Evolutionary conservation across 2,329 filamentous ascomycete species (phyloP).

Genomic region (Cladosporium oxysporum): DNA sequence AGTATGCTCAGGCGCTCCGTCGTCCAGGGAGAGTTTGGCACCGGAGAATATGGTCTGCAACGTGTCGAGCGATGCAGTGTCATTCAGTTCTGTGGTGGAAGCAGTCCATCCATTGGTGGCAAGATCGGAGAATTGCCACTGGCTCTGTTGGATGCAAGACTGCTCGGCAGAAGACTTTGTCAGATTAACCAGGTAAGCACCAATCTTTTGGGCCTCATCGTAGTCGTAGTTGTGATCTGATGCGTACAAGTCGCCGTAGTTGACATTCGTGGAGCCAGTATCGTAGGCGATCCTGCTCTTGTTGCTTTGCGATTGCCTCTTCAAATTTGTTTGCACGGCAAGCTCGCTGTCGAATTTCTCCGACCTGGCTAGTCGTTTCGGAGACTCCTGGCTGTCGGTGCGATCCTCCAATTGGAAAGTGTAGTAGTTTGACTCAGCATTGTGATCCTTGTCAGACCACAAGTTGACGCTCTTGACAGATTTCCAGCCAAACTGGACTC

Average conservation of each 20-base stretch:
- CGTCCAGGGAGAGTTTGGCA: background rate
- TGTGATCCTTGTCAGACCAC: background rate
- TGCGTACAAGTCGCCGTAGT: background rate
- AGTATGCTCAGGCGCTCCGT: background rate
- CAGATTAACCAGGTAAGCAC: background rate
- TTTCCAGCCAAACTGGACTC: constrained; percentile 24
- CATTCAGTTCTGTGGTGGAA: background rate
- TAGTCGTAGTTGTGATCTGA: background rate
- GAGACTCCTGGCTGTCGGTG: background rate
- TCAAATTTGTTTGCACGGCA: background rate
- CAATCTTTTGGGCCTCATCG: background rate
- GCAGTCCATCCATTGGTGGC: background rate
- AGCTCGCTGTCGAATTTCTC: background rate
- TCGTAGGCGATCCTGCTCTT: background rate
- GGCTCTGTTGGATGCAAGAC: background rate
- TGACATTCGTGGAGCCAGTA: background rate
- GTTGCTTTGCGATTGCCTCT: background rate
- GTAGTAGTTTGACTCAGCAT: background rate
- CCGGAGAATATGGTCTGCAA: background rate
- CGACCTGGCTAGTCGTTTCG: background rate
- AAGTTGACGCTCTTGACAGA: constrained; percentile 15
- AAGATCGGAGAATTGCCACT: constrained; percentile 1
- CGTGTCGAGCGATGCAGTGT: background rate
- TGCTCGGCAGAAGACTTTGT: background rate
- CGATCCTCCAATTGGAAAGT: constrained; percentile 1